Conservation (phyloP, 2,329 filamentous ascomycete genomes). For the Xylariaceae sp. region DNA sequence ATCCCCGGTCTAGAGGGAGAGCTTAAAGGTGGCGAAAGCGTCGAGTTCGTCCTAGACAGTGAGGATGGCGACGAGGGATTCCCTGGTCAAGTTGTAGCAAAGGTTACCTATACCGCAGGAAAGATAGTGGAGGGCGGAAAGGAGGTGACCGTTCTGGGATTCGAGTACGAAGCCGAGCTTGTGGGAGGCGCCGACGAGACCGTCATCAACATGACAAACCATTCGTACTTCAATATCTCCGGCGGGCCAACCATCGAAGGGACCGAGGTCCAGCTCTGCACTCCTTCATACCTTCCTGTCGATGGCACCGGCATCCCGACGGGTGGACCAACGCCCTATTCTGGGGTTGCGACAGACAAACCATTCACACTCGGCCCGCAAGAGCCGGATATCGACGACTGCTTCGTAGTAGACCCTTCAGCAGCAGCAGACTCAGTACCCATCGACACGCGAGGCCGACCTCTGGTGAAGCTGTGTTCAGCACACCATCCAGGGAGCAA, state of each 20-base stretch:
- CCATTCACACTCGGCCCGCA: conserved; percentile 68
- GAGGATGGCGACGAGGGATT: conserved; percentile 84
- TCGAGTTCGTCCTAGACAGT: conserved; percentile 64
- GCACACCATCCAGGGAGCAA: conserved; percentile 71
- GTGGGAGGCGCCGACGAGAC: conserved; percentile 82
- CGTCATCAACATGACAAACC: conserved; percentile 88
- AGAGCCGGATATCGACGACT: conserved; percentile 80
- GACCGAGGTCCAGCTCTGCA: conserved; percentile 63
- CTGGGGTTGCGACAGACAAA: conserved; percentile 59
- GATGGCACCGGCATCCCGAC: conserved; percentile 72
- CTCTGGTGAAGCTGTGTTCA: conserved; percentile 63
- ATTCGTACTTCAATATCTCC: conserved; percentile 75
- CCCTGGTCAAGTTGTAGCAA: conserved; percentile 76
- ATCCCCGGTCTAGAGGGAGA: conserved; percentile 48
- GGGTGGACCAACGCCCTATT: conserved; percentile 59
- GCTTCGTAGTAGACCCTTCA: conserved; percentile 67
- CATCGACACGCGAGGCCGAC: conserved; percentile 59
- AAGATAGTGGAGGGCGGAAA: conserved; percentile 59
- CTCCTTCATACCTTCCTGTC: conserved; percentile 65
- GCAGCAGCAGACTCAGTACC: conserved; percentile 54
- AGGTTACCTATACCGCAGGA: conserved; percentile 73
- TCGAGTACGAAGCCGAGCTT: conserved; percentile 87
- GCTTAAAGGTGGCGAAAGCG: conserved; percentile 57
- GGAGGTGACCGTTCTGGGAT: conserved; percentile 67
- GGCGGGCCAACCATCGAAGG: conserved; percentile 49